Base-by-base conservation (phyloP, 208 protist species). In the Zelonia costaricensis region DNA sequence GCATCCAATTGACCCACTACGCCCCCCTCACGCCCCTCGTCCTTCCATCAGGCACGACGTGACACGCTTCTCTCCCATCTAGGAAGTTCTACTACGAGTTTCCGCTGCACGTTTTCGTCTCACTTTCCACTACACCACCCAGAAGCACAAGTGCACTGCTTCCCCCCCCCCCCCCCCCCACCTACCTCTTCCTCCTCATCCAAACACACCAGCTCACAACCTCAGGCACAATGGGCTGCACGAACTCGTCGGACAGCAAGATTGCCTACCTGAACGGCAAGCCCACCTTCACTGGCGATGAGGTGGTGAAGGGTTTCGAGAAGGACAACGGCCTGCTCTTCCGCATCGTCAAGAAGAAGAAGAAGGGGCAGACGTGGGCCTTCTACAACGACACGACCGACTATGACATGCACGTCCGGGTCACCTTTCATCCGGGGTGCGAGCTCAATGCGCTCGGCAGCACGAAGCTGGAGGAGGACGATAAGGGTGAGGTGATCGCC, bases 201-300 rank as follows among this genome's bases (percentile, higher is more conserved):
- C 31, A 16, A 13, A 55, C 4, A 44, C 40, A n/a, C 40, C 6
- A 6, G 20, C 40, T 6, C 22, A 20, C 25, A 51, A 35, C 4
- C n/a, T n/a, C n/a, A n/a, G n/a, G n/a, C n/a, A n/a, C n/a, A n/a
- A 91, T 91, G 84, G 84, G 84, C 35, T 82, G 84, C 69, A 47
- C 68, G 0, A 62, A 59, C 55, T 77, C 78, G 1, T 46, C 57
- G 10, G 20, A 35, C n/a, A 15, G 20, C 18, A 40, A 70, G 18
- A 20, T 25, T 6, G 42, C 58, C 12, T 90, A 76, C 61, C 55
- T 81, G 52, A 86, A 93, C 66, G 86, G 82, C 28, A 61, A 76
- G 48, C 86, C 86, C 31, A 70, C 82, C 44, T 82, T 73, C 53
- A 31, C 67, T 15, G 81, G 82, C 12, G 69, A 87, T 65, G 81